Evolutionary conservation across 1,284 basidiomycete species (phyloP).

Genomic region (Irpex lacteus): DNA sequence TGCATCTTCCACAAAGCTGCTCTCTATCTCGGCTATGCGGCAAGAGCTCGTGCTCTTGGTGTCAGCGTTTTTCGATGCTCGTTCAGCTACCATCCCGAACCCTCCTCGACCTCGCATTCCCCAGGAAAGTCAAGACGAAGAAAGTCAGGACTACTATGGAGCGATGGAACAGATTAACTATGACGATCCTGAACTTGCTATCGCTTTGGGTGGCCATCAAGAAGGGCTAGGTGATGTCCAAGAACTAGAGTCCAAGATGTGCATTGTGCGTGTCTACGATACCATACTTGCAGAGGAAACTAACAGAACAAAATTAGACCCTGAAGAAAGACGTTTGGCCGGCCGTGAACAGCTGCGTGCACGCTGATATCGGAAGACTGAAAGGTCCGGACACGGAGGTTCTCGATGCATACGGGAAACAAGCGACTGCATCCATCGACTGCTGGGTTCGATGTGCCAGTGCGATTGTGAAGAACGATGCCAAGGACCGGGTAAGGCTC

Average conservation of each 20-base stretch:
- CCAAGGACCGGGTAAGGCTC: constrained; percentile 12
- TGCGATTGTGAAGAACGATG: constrained; percentile 45
- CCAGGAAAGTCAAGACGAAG: constrained; percentile 43
- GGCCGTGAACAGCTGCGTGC: constrained; percentile 3
- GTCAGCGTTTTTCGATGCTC: constrained; percentile 63
- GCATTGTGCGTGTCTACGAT: constrained; percentile 40
- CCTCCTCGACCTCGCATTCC: constrained; percentile 37
- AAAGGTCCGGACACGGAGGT: constrained; percentile 26
- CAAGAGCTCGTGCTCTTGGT: constrained; percentile 36
- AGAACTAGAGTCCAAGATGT: constrained; percentile 39
- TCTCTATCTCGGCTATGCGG: constrained; percentile 26
- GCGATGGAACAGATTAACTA: constrained; percentile 49
- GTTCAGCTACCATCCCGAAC: constrained; percentile 48
- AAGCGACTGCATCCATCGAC: constrained; percentile 48
- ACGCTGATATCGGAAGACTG: constrained; percentile 26
- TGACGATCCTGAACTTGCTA: constrained; percentile 57
- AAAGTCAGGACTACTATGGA: constrained; percentile 77
- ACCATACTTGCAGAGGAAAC: neutral
- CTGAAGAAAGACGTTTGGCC: neutral
- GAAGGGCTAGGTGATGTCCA: constrained; percentile 19
- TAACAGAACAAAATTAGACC: constrained; percentile 3
- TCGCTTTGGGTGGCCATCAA: constrained; percentile 44
- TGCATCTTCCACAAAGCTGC: constrained; percentile 38
- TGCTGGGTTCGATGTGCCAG: constrained; percentile 79
- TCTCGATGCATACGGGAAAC: constrained; percentile 37